These are phyloP conservation scores for Thermothelomyces thermophilus DNA, from an alignment of 2,329 filamentous ascomycete genomes.

Conservation along the genomic window DNA sequence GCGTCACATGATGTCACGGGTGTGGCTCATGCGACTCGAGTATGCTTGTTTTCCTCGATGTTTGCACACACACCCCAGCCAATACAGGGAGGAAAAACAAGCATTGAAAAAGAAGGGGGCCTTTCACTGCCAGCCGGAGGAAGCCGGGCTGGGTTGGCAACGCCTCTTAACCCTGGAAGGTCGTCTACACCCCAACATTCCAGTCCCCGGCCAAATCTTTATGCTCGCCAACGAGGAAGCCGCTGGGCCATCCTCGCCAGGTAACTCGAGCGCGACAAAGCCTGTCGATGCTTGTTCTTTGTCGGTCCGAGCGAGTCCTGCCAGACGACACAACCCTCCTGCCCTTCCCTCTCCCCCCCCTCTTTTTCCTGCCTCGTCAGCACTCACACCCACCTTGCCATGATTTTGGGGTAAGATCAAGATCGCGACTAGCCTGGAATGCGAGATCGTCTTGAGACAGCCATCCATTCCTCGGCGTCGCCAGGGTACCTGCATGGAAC, in stretches of 20 bases:
- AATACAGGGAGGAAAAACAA: constrained; percentile 1
- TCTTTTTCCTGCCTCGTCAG: constrained; percentile 10
- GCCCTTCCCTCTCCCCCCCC: no score
- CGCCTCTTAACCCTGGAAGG: background rate
- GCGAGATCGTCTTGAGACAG: constrained; percentile 11
- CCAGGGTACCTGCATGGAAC: constrained; percentile 8
- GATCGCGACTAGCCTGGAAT: constrained; percentile 13
- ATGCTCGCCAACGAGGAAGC: constrained; percentile 5
- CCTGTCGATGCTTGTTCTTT: constrained; percentile 11
- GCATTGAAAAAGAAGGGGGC: no score
- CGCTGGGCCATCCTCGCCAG: constrained; percentile 1
- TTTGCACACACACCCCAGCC: constrained; percentile 7
- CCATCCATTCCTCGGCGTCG: constrained; percentile 14
- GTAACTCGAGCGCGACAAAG: constrained; percentile 9
- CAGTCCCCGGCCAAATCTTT: constrained; percentile 11
- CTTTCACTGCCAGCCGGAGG: no score
- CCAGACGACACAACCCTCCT: constrained; percentile 3
- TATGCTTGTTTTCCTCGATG: constrained; percentile 1
- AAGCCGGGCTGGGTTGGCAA: constrained; percentile 5
- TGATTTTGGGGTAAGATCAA: background rate
- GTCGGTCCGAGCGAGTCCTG: constrained; percentile 5
- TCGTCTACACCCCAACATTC: constrained; percentile 16
- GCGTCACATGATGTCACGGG: constrained; percentile 6
- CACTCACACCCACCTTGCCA: background rate
- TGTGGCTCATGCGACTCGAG: background rate